Evolutionary conservation across 2,329 filamentous ascomycete species (phyloP).

Genomic region (Fusarium graminum): DNA sequence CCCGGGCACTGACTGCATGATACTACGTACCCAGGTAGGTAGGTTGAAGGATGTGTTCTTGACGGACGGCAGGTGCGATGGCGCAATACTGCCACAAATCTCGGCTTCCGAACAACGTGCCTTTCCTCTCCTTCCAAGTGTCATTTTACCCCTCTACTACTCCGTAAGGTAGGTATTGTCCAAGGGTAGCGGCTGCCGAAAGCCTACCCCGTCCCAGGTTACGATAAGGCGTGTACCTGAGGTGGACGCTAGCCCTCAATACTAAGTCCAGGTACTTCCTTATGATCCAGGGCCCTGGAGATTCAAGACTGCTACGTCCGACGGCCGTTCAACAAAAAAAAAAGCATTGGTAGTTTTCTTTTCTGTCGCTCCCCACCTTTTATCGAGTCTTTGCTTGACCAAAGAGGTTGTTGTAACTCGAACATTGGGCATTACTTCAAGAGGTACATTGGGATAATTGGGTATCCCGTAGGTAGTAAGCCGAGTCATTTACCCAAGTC

Average conservation of each 20-base stretch:
- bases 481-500: slow-evolving; percentile 27
- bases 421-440: slow-evolving; percentile 24
- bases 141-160: slow-evolving; percentile 45
- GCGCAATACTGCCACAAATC: slow-evolving; percentile 45
- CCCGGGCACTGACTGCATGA: slow-evolving; percentile 1
- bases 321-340: slow-evolving; percentile 42
- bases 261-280: slow-evolving; percentile 29
- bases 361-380: slow-evolving; percentile 27
- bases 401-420: slow-evolving; percentile 16
- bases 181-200: slow-evolving; percentile 32
- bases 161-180: too few species aligned
- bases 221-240: slow-evolving; percentile 41
- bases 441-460: slow-evolving; percentile 17
- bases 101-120: slow-evolving; percentile 33
- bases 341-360: slow-evolving; percentile 10
- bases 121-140: slow-evolving; percentile 36
- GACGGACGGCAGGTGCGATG: slow-evolving; percentile 42
- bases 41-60: slow-evolving; percentile 4
- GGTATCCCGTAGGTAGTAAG: not conserved
- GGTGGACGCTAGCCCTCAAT: slow-evolving; percentile 11
- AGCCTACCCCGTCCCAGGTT: slow-evolving; percentile 20
- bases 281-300: slow-evolving; percentile 32
- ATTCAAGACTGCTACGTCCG: slow-evolving; percentile 34
- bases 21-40: not conserved
- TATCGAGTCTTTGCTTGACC: not conserved